Conservation (phyloP, 2,329 filamentous ascomycete genomes). For the Nemania sp. region DNA sequence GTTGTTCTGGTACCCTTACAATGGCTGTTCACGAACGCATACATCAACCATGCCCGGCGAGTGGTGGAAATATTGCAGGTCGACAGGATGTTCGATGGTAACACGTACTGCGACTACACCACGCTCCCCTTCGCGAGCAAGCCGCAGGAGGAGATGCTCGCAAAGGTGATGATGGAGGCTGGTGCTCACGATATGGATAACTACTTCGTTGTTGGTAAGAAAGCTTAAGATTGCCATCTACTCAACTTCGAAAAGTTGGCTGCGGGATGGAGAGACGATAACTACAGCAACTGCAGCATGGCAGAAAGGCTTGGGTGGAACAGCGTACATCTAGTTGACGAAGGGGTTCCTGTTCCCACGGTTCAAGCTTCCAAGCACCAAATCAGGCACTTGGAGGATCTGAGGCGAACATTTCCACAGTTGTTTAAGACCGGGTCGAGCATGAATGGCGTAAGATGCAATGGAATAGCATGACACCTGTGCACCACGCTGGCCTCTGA, state of each 20-base stretch:
- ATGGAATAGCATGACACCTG: constrained; percentile 3
- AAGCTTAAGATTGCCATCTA: neutral
- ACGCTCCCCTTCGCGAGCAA: constrained; percentile 24
- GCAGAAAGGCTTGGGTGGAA: constrained; percentile 24
- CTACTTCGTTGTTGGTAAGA: constrained; percentile 25
- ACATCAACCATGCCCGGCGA: constrained; percentile 22
- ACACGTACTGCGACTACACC: constrained; percentile 24
- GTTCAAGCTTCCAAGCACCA: constrained; percentile 18
- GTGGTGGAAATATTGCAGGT: constrained; percentile 19
- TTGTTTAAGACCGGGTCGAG: constrained; percentile 10
- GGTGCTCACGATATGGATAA: constrained; percentile 21
- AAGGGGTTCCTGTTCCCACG: constrained; percentile 4
- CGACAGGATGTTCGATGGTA: constrained; percentile 23
- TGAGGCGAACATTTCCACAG: constrained; percentile 18
- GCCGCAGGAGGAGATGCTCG: constrained; percentile 24
- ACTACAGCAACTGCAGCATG: constrained; percentile 22
- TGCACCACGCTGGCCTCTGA: too few species aligned
- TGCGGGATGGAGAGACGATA: constrained; percentile 16
- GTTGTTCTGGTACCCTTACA: too few species aligned
- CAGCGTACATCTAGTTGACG: constrained; percentile 23
- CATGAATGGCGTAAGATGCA: neutral
- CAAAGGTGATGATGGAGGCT: constrained; percentile 24
- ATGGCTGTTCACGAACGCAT: constrained; percentile 26
- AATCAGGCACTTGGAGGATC: constrained; percentile 19
- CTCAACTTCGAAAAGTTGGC: neutral